phyloP scores from a whole-genome alignment of 2,329 filamentous ascomycete species.

The Microsporum canis region DNA sequence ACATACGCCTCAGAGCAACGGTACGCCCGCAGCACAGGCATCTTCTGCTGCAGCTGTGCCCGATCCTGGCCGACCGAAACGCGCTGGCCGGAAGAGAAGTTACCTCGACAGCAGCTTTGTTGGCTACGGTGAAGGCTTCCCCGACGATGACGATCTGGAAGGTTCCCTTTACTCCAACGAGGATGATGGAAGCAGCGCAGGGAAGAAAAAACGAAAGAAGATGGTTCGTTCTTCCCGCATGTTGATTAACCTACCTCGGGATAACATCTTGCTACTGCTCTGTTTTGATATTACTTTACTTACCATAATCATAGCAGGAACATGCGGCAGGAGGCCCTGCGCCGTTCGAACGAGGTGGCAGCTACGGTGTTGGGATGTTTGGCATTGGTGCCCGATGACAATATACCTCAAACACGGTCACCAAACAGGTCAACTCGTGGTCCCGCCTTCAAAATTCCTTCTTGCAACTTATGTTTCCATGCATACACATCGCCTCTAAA shows the following conservation, averaged over 20 bases:
- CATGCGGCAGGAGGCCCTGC: conserved; percentile 32
- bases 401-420: conserved; percentile 11
- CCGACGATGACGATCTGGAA: conserved; percentile 36
- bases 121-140: conserved; percentile 41
- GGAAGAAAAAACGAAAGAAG: conserved; percentile 41
- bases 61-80: conserved; percentile 33
- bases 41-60: conserved; percentile 7
- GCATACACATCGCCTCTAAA: neutral
- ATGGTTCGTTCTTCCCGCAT: conserved; percentile 21
- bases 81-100: conserved; percentile 38
- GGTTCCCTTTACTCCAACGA: conserved; percentile 35
- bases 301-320: conserved; percentile 22
- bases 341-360: conserved; percentile 31
- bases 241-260: neutral
- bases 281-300: conserved; percentile 2
- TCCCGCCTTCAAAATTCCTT: conserved; percentile 9
- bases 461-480: neutral
- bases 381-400: conserved; percentile 34
- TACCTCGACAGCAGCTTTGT: conserved; percentile 43
- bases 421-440: conserved; percentile 8
- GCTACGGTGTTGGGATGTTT: conserved; percentile 36
- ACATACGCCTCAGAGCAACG: conserved; percentile 20
- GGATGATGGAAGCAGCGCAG: conserved; percentile 24
- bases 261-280: neutral
- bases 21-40: conserved; percentile 12